Conservation (phyloP, 805 yeast genomes). For the Barnettozyma populi region DNA sequence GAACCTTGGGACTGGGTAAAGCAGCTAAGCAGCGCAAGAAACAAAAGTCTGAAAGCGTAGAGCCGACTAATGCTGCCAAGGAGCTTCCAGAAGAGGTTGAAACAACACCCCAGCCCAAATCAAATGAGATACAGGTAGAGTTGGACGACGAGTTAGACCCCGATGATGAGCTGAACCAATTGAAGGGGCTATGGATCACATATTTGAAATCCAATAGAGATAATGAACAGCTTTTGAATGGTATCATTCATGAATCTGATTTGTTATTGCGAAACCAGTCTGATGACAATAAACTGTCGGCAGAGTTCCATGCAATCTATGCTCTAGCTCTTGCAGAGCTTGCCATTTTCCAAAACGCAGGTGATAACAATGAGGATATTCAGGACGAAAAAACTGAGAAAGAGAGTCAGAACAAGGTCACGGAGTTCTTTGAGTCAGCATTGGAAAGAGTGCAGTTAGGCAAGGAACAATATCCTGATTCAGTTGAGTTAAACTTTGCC, state of each 20-base stretch:
- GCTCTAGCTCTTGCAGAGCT: slow-evolving; percentile 65
- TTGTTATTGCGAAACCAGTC: slow-evolving; percentile 48
- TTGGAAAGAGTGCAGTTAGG: slow-evolving; percentile 65
- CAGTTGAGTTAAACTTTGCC: slow-evolving; percentile 44
- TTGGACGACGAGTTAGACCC: slow-evolving; percentile 65
- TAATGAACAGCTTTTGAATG: slow-evolving; percentile 64
- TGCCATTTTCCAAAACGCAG: slow-evolving; percentile 49
- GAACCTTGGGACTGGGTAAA: slow-evolving; percentile 63
- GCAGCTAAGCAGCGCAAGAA: slow-evolving; percentile 45
- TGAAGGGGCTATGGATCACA: slow-evolving; percentile 66
- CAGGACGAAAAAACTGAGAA: not conserved
- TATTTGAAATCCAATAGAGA: slow-evolving; percentile 52
- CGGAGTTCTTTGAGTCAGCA: slow-evolving; percentile 63
- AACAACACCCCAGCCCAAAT: slow-evolving; percentile 19
- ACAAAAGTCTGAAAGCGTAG: slow-evolving; percentile 25
- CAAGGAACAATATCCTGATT: slow-evolving; percentile 40
- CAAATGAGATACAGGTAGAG: slow-evolving; percentile 54
- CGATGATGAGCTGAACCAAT: slow-evolving; percentile 74
- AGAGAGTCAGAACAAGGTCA: slow-evolving; percentile 27
- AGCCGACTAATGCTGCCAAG: slow-evolving; percentile 10
- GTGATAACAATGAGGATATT: slow-evolving; percentile 25
- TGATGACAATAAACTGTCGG: slow-evolving; percentile 31
- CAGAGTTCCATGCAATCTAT: slow-evolving; percentile 65
- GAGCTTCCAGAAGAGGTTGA: slow-evolving; percentile 8
- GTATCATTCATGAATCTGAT: slow-evolving; percentile 91